Evolutionary conservation across 768 basidiomycete species (phyloP), one percentile per base, ranked within the genome.

Genomic region (Chalciporus chontae): DNA sequence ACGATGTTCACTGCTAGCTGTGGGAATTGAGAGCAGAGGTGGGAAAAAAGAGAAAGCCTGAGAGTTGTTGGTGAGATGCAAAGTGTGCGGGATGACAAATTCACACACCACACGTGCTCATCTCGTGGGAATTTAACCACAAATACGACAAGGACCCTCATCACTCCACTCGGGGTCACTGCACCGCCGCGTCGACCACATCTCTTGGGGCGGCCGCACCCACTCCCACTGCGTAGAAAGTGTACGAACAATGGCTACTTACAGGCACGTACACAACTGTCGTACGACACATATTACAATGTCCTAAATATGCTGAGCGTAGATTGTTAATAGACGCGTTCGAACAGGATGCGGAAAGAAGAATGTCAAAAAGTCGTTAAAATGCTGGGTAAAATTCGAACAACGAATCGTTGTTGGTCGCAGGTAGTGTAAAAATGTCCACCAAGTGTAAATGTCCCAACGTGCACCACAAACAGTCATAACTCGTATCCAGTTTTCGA

Each of bases 1-100:
- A 59, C 60, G 58, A 63, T 43, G 65, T 67, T 66, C 66, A 62
- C 60, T 65, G 66, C 63, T 64, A 62, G 68, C 71, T 76, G 73
- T 76, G 73, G 73, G 74, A 76, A 76, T 66, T 55, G 59, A 59
- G 56, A 63, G 58, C 64, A 63, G 62, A 70, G 69, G 73, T 75
- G 73, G 74, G 73, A 75, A 75, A 73, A 76, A 74, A 54, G 53
- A 58, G 47, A 56, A 54, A 51, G 59, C 61, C 61, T 68, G 66
- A 58, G 60, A 59, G 58, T 52, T 47, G 53, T 56, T 32, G 29
- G 14, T 13, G 43, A 27, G 9, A 15, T 36, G 34, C 55, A 65
- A 60, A 50, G 51, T 54, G 44, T 3, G 29, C 27, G 47, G 26
- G 60, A 45, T 63, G 53, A 61, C 57, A 56, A 61, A 61, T 56